These are phyloP conservation scores for Scytalidium lignicola DNA, from an alignment of 2,329 filamentous ascomycete genomes.

Conservation along the genomic window DNA sequence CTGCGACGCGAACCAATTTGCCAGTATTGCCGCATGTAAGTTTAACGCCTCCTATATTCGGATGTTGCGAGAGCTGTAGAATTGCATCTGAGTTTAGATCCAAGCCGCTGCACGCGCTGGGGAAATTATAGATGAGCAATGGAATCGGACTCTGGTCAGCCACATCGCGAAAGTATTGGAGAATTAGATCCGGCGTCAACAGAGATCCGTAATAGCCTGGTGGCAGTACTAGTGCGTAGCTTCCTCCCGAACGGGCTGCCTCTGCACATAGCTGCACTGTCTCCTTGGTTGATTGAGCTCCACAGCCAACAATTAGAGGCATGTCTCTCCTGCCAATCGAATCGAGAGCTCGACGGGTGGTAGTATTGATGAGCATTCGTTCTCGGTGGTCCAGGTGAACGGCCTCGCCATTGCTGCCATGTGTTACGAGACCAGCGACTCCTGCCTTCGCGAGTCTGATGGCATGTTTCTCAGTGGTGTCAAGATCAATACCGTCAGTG, in stretches of 20 bases:
- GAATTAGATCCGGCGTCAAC: conserved; percentile 46
- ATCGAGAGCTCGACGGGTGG: conserved; percentile 54
- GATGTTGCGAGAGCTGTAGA: conserved; percentile 69
- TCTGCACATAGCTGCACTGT: conserved; percentile 56
- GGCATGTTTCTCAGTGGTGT: conserved; percentile 25
- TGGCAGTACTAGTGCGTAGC: conserved; percentile 58
- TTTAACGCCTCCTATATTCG: conserved; percentile 79
- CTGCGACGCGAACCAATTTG: conserved; percentile 46
- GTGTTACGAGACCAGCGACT: conserved; percentile 53
- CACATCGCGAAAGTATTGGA: conserved; percentile 52
- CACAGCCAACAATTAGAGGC: conserved; percentile 59
- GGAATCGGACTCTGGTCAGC: conserved; percentile 65
- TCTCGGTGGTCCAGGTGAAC: conserved; percentile 56
- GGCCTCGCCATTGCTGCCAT: conserved; percentile 60
- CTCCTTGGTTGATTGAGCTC: conserved; percentile 57
- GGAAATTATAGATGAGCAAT: conserved; percentile 71
- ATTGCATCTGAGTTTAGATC: conserved; percentile 83
- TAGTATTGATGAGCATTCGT: conserved; percentile 48
- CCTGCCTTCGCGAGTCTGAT: conserved; percentile 52
- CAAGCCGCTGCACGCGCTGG: conserved; percentile 62
- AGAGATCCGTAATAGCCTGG: conserved; percentile 58
- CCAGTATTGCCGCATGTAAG: conserved; percentile 77
- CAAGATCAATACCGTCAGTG: conserved; percentile 8
- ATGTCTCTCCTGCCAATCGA: conserved; percentile 47
- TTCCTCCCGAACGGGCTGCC: conserved; percentile 53